Evolutionary conservation across 192 early-diverging fungal genomes (phyloP), one percentile per base, ranked within the genome.

Genomic region (Gryganskiella cystojenkinii): DNA sequence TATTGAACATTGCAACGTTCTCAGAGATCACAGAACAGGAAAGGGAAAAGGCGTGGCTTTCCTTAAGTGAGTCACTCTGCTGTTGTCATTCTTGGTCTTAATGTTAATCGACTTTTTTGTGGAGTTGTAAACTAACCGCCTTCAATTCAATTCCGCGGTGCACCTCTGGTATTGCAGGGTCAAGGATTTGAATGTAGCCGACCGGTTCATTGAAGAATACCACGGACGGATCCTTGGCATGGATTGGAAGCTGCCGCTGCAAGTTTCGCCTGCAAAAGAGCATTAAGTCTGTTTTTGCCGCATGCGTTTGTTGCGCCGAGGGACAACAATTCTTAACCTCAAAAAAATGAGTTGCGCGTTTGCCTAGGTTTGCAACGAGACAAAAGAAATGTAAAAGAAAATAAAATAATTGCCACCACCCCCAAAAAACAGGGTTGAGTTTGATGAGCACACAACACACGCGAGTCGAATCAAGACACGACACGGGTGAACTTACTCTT

Each of bases 1-100:
- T 37, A 24, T 69, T 22, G 33, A 44, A 34, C 20, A 34, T 8
- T 78, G 74, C 27, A 59, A 78, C 50, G 69, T 78, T 27, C 56
- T 78, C 10, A 45, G 43, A 37, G 74, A 78, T 52, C 60, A 59
- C 1, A 63, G 43, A 33, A 64, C 74, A 8, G 67, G 61, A 13
- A 68, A 64, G 33, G 67, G 74, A 42, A 62, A 55, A 40, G 74
- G 74, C 3, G 74, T 78, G 4, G 74, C 66, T 11, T 78, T 78
- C 15, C 31, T 78, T 14, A 78, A 69, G 74, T 78, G 64, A 11
- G 61, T 43, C 1, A 24, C 25, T 33, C 13, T 40, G 10, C 13
- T 56, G 20, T 35, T 0, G 13, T 37, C 30, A 64, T 9, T 61
- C 44, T 60, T 7, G 9, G 24, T 31, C 24, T 14, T 33, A 20